Evolutionary conservation across 495 filamentous ascomycete genomes (phyloP).

Genomic region (Durotheca rogersii): DNA sequence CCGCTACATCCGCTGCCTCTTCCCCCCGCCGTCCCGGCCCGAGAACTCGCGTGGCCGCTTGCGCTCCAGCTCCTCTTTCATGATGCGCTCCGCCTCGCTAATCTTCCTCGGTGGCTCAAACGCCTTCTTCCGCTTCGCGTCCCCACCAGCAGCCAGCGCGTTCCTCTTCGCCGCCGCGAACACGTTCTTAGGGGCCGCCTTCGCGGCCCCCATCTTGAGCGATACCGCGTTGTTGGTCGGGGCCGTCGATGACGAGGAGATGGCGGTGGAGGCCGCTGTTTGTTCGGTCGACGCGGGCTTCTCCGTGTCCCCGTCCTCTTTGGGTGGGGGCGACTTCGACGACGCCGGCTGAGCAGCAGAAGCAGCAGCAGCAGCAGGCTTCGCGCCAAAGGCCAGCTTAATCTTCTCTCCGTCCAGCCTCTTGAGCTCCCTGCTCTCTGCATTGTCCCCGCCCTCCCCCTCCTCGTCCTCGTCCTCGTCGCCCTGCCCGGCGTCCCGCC

Average conservation of each 20-base stretch:
- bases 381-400: slow-evolving; percentile 67
- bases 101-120: slow-evolving; percentile 70
- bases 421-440: slow-evolving; percentile 55
- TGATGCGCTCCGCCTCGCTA: slow-evolving; percentile 86
- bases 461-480: too few relatives aligned
- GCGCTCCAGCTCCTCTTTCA: slow-evolving; percentile 79
- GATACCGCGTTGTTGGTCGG: too few relatives aligned
- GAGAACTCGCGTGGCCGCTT: slow-evolving; percentile 58
- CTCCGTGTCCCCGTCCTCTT: slow-evolving; percentile 15
- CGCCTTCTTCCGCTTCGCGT: slow-evolving; percentile 59
- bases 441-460: slow-evolving; percentile 43
- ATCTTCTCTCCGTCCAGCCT: slow-evolving; percentile 81
- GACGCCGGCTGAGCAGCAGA: slow-evolving; percentile 33
- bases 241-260: too few relatives aligned
- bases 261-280: background rate
- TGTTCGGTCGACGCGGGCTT: slow-evolving; percentile 14
- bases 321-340: slow-evolving; percentile 7
- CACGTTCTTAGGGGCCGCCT: slow-evolving; percentile 74
- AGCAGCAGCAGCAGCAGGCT: too few relatives aligned
- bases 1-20: too few relatives aligned
- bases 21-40: slow-evolving; percentile 36
- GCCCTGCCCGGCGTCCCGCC: slow-evolving; percentile 54
- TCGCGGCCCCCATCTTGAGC: slow-evolving; percentile 59
- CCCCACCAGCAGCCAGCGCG: too few relatives aligned
- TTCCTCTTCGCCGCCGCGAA: slow-evolving; percentile 72